A percentile compares a stretch with the other conserved stretches of the same genome.
Conservation (phyloP, 352 stramenopile genomes). For the Globisporangium uncinulatum region DNA sequence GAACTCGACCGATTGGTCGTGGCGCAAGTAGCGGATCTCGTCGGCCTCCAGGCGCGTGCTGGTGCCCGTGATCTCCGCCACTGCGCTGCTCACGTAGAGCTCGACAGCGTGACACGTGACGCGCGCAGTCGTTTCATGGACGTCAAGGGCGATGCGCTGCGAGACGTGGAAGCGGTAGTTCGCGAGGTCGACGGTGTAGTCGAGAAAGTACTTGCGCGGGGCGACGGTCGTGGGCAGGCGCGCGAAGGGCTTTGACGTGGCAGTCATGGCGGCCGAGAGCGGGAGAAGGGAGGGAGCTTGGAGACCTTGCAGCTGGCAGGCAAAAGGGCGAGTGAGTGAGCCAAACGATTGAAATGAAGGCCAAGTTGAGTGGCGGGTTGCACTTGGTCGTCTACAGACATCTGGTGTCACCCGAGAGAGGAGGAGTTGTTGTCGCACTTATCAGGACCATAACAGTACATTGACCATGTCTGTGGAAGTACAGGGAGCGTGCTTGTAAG, state of each 20-base stretch:
- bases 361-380: no score
- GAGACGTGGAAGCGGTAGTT: slow-evolving; percentile 64
- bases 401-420: no score
- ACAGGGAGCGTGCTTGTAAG: no score
- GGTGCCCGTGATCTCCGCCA: slow-evolving; percentile 26
- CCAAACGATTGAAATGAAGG: no score
- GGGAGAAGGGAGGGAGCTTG: background rate
- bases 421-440: no score
- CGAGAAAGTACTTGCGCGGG: slow-evolving; percentile 71
- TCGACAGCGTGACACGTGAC: slow-evolving; percentile 95
- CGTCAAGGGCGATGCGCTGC: slow-evolving; percentile 54
- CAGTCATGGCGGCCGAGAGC: slow-evolving; percentile 1
- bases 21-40: slow-evolving; percentile 50
- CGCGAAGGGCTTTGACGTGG: slow-evolving; percentile 43
- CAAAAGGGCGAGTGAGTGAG: background rate
- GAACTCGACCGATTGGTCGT: slow-evolving; percentile 55
- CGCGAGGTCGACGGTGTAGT: slow-evolving; percentile 74
- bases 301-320: no score
- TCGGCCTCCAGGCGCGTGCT: slow-evolving; percentile 33
- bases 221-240: slow-evolving; percentile 52
- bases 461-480: no score
- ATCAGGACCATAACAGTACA: no score
- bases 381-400: no score
- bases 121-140: slow-evolving; percentile 49
- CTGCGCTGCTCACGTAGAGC: slow-evolving; percentile 80